These are phyloP conservation scores for Rasamsonia emersonii DNA, from an alignment of 2,329 filamentous ascomycete genomes.

Conservation along the genomic window DNA sequence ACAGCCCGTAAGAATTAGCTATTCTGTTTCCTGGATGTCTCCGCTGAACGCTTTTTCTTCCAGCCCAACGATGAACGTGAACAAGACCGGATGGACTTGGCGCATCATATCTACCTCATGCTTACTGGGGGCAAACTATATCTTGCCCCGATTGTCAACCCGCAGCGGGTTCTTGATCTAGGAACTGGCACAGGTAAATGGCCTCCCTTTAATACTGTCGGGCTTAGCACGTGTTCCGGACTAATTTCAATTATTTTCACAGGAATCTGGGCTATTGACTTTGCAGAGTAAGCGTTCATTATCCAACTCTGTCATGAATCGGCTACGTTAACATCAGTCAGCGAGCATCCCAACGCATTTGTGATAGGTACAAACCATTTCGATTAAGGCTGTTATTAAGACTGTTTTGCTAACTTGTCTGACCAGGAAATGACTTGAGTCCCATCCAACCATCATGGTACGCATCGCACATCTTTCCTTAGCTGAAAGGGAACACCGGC, in stretches of 20 bases:
- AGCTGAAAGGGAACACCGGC: background rate
- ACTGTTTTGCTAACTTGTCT: background rate
- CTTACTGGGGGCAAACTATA: slow-evolving; percentile 11
- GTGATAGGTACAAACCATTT: slow-evolving; percentile 16
- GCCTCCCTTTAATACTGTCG: background rate
- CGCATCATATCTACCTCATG: slow-evolving; percentile 18
- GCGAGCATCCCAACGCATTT: slow-evolving; percentile 19
- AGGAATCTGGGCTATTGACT: slow-evolving; percentile 32
- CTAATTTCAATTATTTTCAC: too few species aligned
- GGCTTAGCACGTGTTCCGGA: too few species aligned
- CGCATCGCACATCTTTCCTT: background rate
- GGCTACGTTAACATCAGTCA: background rate
- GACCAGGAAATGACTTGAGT: slow-evolving; percentile 17
- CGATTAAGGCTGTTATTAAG: background rate
- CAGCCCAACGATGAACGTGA: slow-evolving; percentile 17
- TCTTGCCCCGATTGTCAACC: slow-evolving; percentile 10
- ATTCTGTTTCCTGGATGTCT: too few species aligned
- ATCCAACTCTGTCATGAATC: background rate
- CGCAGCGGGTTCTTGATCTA: slow-evolving; percentile 24
- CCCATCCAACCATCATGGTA: slow-evolving; percentile 24
- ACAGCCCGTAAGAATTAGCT: too few species aligned
- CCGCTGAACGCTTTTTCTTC: background rate
- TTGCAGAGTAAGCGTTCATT: slow-evolving; percentile 20
- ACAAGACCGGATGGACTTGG: slow-evolving; percentile 15
- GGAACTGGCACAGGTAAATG: slow-evolving; percentile 24